Evolutionary conservation across 768 basidiomycete species (phyloP).

Genomic region (Leccinum olivaceopallidum): DNA sequence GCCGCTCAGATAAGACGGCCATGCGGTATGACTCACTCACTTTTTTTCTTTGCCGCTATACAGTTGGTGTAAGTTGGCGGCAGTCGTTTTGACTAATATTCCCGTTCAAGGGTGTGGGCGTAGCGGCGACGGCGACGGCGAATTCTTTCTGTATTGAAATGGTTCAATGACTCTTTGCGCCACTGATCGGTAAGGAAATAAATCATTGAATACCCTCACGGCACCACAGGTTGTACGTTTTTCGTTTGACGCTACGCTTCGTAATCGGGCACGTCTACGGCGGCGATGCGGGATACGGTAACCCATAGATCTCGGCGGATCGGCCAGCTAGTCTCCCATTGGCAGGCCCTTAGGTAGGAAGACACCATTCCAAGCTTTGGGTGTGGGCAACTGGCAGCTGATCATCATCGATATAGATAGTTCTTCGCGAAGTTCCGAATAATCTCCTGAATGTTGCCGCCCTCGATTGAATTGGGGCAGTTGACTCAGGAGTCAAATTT

Average conservation of each 20-base stretch:
- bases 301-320: not conserved
- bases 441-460: not conserved
- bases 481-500: not conserved
- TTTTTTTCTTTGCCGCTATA: not conserved
- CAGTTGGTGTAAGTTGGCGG: not conserved
- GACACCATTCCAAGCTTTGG: not conserved
- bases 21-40: not conserved
- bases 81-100: slow-evolving; percentile 4
- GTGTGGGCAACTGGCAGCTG: not conserved
- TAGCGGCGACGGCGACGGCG: slow-evolving; percentile 6
- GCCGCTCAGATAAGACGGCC: not conserved
- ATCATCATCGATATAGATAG: not conserved
- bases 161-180: slow-evolving; percentile 3
- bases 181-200: slow-evolving; percentile 8
- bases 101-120: not conserved
- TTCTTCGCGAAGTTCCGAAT: slow-evolving; percentile 1
- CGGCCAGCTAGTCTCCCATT: not conserved
- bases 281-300: slow-evolving; percentile 6
- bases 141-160: not conserved
- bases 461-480: not conserved
- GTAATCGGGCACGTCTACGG: slow-evolving; percentile 4
- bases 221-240: slow-evolving; percentile 1
- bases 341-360: not conserved
- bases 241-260: not conserved
- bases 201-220: slow-evolving; percentile 1